Conservation (phyloP, 345 rosid genomes). For the Clausena lansium region DNA sequence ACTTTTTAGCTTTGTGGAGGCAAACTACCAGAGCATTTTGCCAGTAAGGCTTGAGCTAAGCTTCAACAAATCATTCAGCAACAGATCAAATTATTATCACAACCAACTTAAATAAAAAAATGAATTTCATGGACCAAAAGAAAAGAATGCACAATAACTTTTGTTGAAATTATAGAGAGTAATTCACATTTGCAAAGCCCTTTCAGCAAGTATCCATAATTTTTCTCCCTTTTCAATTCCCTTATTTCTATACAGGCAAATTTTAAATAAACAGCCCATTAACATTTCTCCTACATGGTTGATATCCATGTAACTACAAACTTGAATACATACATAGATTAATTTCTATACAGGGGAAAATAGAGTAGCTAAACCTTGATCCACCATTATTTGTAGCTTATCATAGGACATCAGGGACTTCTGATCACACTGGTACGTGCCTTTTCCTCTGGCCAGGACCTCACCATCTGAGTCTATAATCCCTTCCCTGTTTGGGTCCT, state of each 20-base stretch:
- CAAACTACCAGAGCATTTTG: background rate
- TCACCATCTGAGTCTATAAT: slow-evolving; percentile 95
- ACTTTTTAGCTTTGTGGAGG: background rate
- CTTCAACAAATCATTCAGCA: too few species aligned
- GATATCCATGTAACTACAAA: background rate
- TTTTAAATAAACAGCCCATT: background rate
- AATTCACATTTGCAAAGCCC: background rate
- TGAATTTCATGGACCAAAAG: background rate
- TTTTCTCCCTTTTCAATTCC: slow-evolving; percentile 6
- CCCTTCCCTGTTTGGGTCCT: slow-evolving; percentile 68
- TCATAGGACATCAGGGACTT: slow-evolving; percentile 62
- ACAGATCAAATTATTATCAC: background rate
- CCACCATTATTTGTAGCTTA: slow-evolving; percentile 60
- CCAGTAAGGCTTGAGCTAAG: background rate
- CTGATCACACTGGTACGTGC: slow-evolving; percentile 46
- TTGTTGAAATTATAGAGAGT: too few species aligned
- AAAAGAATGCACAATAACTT: background rate
- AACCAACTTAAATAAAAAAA: background rate
- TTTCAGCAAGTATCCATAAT: background rate
- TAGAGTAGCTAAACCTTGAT: slow-evolving; percentile 88
- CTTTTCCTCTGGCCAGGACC: slow-evolving; percentile 77
- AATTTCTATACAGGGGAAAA: slow-evolving; percentile 54
- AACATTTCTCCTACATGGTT: background rate
- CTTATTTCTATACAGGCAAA: slow-evolving; percentile 14
- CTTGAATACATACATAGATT: background rate